These are phyloP conservation scores for Annulohypoxylon stygium DNA, from an alignment of 495 filamentous ascomycete genomes.

Conservation along the genomic window DNA sequence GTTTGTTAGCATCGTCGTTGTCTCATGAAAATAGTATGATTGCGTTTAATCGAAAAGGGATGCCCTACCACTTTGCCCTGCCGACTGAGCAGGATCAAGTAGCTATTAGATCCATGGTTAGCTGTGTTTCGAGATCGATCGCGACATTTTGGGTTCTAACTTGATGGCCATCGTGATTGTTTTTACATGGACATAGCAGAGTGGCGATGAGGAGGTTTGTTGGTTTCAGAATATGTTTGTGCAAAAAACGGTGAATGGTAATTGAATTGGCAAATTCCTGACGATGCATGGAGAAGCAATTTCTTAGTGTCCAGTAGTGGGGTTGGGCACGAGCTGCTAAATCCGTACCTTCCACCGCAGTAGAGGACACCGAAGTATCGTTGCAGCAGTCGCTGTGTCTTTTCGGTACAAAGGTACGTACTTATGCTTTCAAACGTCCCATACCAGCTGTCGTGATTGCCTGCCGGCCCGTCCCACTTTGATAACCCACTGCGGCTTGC, in stretches of 20 bases:
- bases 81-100: conserved; percentile 94
- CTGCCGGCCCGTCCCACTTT: conserved; percentile 21
- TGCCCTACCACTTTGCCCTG: conserved; percentile 97
- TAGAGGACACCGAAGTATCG: conserved; percentile 4
- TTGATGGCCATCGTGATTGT: conserved; percentile 63
- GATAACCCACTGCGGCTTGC: background rate
- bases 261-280: conserved; percentile 3
- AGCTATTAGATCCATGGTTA: conserved; percentile 70
- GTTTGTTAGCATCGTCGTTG: conserved; percentile 51
- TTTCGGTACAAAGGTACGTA: background rate
- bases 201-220: conserved; percentile 28
- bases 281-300: conserved; percentile 35
- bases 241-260: conserved; percentile 18
- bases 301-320: conserved; percentile 39
- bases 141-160: conserved; percentile 42
- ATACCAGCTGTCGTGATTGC: conserved; percentile 8
- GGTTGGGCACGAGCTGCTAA: conserved; percentile 51
- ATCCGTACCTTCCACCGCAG: conserved; percentile 11
- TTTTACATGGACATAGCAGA: conserved; percentile 51
- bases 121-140: conserved; percentile 40
- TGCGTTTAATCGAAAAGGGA: conserved; percentile 55
- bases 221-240: conserved; percentile 27
- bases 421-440: background rate
- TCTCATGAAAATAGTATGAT: conserved; percentile 14
- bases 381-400: too few species aligned